Base-by-base conservation (phyloP, 179 eudicot genomes). In the Kewa caespitosa region DNA sequence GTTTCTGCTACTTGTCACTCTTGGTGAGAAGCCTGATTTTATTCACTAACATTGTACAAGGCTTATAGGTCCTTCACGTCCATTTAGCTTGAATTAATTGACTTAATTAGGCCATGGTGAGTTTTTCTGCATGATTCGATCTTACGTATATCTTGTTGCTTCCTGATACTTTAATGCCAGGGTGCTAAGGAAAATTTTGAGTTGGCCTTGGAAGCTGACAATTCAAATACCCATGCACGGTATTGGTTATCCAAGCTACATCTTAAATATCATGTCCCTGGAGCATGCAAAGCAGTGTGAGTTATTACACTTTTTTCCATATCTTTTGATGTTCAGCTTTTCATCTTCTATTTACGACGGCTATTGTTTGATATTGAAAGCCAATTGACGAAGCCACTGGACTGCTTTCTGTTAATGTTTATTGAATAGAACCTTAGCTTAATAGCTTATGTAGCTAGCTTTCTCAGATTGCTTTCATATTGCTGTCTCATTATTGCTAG, bases 111-210 rank as follows among this genome's bases (percentile, higher is more conserved):
- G 57, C 54, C 27, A 39, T 12, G 39, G 14, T 43, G 39, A 22
- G 30, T 52, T 33, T 64, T n/a, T n/a, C n/a, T n/a, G n/a, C n/a
- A n/a, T n/a, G n/a, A n/a, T n/a, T n/a, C n/a, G n/a, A n/a, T n/a
- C n/a, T n/a, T n/a, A n/a, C n/a, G n/a, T n/a, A n/a, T n/a, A n/a
- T n/a, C n/a, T n/a, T n/a, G n/a, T n/a, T 42, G 17, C 39, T 63
- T 14, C 18, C 38, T 28, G 18, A 39, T 63, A 41, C 65, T 60
- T n/a, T 62, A 25, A 73, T 69, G 43, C 31, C 83, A 94, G 98
- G 84, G 91, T 59, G 98, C 98, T 73, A 94, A 91, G 81, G 97
- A 94, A 84, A 86, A 91, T 78, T 94, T 92, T 85, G 97, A 94
- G 82, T 76, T 94, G 88, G 98, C 98, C 74, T 76, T 91, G 69